Percentiles rank a stretch among this genome's conserved stretches.
Conservation (phyloP, 257 asterid genomes). For the Echium plantagineum region DNA sequence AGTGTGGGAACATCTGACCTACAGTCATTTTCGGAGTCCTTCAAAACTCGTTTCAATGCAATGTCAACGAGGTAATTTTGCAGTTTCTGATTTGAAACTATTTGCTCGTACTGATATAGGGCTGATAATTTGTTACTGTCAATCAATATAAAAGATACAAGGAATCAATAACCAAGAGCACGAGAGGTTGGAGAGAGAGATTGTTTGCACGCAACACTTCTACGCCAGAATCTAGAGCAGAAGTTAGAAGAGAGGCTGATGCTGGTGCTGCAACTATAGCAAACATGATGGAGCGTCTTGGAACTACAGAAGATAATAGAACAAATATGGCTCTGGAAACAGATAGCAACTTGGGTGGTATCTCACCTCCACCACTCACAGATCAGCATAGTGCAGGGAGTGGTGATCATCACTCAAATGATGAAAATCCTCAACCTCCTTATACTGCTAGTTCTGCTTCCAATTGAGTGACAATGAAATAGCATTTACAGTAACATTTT, state of each 20-base stretch:
- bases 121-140: slow-evolving; percentile 8
- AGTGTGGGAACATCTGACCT: slow-evolving; percentile 81
- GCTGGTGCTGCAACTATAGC: slow-evolving; percentile 79
- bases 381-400: slow-evolving; percentile 20
- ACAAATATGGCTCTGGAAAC: slow-evolving; percentile 27
- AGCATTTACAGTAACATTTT: slow-evolving; percentile 10
- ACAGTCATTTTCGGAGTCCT: slow-evolving; percentile 55
- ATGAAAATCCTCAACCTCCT: slow-evolving; percentile 30
- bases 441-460: slow-evolving; percentile 44
- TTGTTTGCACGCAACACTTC: slow-evolving; percentile 70
- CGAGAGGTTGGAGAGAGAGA: slow-evolving; percentile 85
- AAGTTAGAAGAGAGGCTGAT: slow-evolving; percentile 63
- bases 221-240: slow-evolving; percentile 67
- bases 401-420: slow-evolving; percentile 21
- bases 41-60: slow-evolving; percentile 70
- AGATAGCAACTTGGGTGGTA: slow-evolving; percentile 16
- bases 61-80: slow-evolving; percentile 64
- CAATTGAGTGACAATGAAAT: slow-evolving; percentile 19
- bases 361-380: slow-evolving; percentile 14
- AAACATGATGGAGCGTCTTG: slow-evolving; percentile 87
- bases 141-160: slow-evolving; percentile 44
- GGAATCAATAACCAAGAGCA: slow-evolving; percentile 72
- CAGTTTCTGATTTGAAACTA: neutral
- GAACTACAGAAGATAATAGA: slow-evolving; percentile 39
- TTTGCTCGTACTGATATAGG: slow-evolving; percentile 7